These are phyloP conservation scores for Guadua angustifolia DNA, from an alignment of 176 grass and related monocot genomes.

Conservation along the genomic window DNA sequence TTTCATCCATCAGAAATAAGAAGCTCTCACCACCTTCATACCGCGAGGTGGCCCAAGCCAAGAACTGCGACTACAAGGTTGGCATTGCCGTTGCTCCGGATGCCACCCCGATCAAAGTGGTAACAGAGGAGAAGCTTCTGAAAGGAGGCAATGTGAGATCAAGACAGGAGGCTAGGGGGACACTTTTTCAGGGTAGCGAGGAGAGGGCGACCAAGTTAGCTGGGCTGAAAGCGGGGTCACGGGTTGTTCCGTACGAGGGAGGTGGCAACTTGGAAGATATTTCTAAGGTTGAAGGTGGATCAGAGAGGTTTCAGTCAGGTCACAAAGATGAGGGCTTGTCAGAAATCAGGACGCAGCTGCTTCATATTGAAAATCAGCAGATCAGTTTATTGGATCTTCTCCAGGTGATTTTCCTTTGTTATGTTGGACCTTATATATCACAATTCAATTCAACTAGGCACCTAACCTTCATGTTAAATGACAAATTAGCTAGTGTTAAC, in stretches of 20 bases:
- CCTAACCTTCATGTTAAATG: slow-evolving; percentile 4
- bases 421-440: not conserved
- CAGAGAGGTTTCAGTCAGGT: slow-evolving; percentile 41
- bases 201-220: slow-evolving; percentile 52
- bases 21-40: slow-evolving; percentile 64
- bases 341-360: slow-evolving; percentile 71
- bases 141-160: slow-evolving; percentile 59
- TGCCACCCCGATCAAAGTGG: slow-evolving; percentile 77
- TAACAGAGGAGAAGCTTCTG: slow-evolving; percentile 66
- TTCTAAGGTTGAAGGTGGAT: slow-evolving; percentile 53
- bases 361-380: slow-evolving; percentile 98
- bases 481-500: not conserved
- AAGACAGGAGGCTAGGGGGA: slow-evolving; percentile 57
- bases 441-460: not conserved
- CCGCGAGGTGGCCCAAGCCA: slow-evolving; percentile 46
- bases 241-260: slow-evolving; percentile 70
- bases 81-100: slow-evolving; percentile 56
- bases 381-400: slow-evolving; percentile 87
- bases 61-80: slow-evolving; percentile 66
- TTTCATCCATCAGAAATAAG: slow-evolving; percentile 71
- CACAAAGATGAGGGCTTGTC: slow-evolving; percentile 73
- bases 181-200: slow-evolving; percentile 64
- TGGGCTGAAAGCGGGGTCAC: slow-evolving; percentile 65
- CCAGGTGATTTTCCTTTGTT: slow-evolving; percentile 66
- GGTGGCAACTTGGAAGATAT: slow-evolving; percentile 60